Base-by-base conservation (phyloP, 192 early-diverging fungal genomes). In the Umbelopsis vinacea region DNA sequence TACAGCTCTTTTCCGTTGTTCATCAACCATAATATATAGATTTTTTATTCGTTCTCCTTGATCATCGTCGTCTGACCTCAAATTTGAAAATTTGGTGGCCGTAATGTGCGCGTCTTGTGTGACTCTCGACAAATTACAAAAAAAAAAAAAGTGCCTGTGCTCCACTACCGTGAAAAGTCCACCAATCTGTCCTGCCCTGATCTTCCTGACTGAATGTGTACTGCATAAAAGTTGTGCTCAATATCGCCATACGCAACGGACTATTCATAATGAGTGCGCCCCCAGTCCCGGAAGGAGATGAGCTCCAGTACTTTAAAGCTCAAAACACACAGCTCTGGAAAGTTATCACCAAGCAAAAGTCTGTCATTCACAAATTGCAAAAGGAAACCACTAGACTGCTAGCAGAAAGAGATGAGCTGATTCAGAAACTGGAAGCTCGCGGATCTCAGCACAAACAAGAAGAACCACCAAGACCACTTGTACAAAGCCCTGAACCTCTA, bases 291-390 rank as follows among this genome's bases (percentile, higher is more conserved):
- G 57, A 37, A 63, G 57, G 17, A 35, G 69, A 52, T 9, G 69
- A 70, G 38, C 50, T 70, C 24, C 40, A 52, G 21, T 54, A 70
- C n/a, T 40, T 33, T 19, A 52, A 54, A 35, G 48, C 33, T 11
- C 92, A 96, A 76, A 95, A 95, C 54, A 91, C 90, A n/a, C 89
- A 92, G 77, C 87, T 97, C 33, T 96, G 95, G 93, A 93, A 91
- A 78, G 91, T 96, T 71, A 92, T 96, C 70, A 94, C 95, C 75
- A 89, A 92, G 68, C 96, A 97, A 82, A 85, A 92, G 60, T 77
- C 83, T 47, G 92, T 96, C 53, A 96, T 97, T 70, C 90, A 92
- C 57, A 91, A 92, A 63, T 81, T 97, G 68, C 92, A 95, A 85
- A 91, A 90, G 67, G 85, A 86, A 22, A 71, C 82, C 15, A 47